These are phyloP conservation scores for Suillus subluteus DNA, from an alignment of 768 basidiomycete genomes.

Conservation along the genomic window DNA sequence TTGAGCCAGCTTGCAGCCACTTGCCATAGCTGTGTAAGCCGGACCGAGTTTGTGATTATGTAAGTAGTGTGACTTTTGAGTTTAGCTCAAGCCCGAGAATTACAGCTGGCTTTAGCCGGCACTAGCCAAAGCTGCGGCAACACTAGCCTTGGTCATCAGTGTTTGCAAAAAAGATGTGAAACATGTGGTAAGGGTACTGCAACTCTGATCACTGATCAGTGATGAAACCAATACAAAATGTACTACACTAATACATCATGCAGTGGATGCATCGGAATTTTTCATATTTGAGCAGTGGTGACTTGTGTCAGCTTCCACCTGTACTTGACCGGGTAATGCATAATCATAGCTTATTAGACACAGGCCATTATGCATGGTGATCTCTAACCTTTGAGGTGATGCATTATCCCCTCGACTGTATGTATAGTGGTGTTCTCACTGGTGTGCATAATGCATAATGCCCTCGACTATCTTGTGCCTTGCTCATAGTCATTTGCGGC, in stretches of 20 bases:
- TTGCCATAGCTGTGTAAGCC: background rate
- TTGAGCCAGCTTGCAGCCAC: background rate
- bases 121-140: no score
- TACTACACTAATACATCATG: no score
- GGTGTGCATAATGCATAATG: background rate
- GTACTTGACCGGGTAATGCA: background rate
- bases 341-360: background rate
- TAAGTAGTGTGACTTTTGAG: background rate
- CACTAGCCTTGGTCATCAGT: no score
- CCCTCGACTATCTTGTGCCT: background rate
- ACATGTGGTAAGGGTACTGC: no score
- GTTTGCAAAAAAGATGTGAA: no score
- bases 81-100: background rate
- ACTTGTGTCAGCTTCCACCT: no score
- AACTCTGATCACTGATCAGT: no score
- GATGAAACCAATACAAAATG: no score
- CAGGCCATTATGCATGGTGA: background rate
- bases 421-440: background rate
- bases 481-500: no score
- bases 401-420: background rate
- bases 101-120: no score
- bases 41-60: background rate
- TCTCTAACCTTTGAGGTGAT: background rate
- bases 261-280: no score
- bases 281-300: no score